Percentiles rank a stretch among this genome's conserved stretches.
Conservation (phyloP, 2,329 filamentous ascomycete genomes). For the Magnaporthiopsis rhizophila region DNA sequence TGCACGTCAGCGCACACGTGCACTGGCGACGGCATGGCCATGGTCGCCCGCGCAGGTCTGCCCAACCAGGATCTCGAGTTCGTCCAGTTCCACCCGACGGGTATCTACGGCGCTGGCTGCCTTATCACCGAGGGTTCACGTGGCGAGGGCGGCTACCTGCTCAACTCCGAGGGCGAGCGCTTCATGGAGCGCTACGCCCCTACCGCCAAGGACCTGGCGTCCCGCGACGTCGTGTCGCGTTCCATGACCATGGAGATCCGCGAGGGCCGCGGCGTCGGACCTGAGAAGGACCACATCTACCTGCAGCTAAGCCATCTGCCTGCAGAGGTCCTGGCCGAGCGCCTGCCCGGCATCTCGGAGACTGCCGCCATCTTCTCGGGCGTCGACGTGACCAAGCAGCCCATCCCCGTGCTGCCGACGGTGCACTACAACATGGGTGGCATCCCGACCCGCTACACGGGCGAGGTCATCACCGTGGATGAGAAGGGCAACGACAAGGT, state of each 20-base stretch:
- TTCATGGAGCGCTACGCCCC: constrained; percentile 99
- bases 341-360: constrained; percentile 96
- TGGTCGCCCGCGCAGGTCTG: constrained; percentile 95
- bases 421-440: constrained; percentile 99
- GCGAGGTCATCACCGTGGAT: constrained; percentile 87
- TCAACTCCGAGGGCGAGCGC: constrained; percentile 96
- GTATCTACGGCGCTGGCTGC: constrained; percentile 97
- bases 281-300: constrained; percentile 98
- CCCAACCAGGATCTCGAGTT: constrained; percentile 99
- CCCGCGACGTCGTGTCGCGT: constrained; percentile 90
- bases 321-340: constrained; percentile 84
- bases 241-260: constrained; percentile 99
- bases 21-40: constrained; percentile 98
- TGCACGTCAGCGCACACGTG: constrained; percentile 98
- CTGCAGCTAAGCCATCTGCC: constrained; percentile 95
- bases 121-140: constrained; percentile 96
- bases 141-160: constrained; percentile 95
- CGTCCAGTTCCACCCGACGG: constrained; percentile 98
- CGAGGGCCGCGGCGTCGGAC: constrained; percentile 91
- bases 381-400: constrained; percentile 94
- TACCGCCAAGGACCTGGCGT: constrained; percentile 95
- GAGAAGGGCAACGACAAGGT: constrained; percentile 82
- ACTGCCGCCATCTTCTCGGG: constrained; percentile 95
- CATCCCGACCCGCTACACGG: constrained; percentile 95
- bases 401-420: constrained; percentile 90